Base-by-base conservation (phyloP, 1,284 basidiomycete species). In the Ustilago crameri region DNA sequence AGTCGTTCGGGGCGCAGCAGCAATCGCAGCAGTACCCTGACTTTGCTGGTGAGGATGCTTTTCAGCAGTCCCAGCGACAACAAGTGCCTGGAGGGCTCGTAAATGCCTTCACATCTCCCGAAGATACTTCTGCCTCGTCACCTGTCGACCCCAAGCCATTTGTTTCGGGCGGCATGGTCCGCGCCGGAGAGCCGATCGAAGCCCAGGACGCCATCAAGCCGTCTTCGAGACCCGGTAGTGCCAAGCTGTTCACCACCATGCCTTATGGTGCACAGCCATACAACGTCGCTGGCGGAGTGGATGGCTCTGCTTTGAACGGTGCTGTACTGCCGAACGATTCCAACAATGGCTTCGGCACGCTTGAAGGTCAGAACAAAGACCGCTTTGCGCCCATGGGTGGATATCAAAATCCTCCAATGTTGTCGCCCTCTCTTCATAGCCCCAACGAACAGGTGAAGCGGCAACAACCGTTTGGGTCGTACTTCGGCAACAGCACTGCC, bases 51-150 rank as follows among this genome's bases (percentile, higher is more conserved):
- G 55, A 59, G 4, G 51, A 70, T n/a, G 44, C 50, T 10, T 55
- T 54, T 17, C 57, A 54, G 45, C 47, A 54, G 26, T 40, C 49
- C 42, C 55, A 63, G 34, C 50, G 51, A 38, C 50, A 57, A 20
- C 67, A 61, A 50, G 43, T 64, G 32, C 45, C 67, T 4, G 67
- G 67, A 10, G 67, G 67, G 2, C 52, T 65, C 8, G 67, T 65
- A 22, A 70, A 60, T 26, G 57, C 67, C 3, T 70, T 70, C 41
- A 52, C 60, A 3, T 57, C 57, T n/a, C 57, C 67, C 4, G 67
- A 50, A 30, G 54, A 34, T 23, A 56, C 45, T 2, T 57, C 61
- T 12, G 44, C 43, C 12, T 60, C 60, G 9, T 70, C 67, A 8
- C 67, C 67, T 5, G 24, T 43, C 18, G 67, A 64, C n/a, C 10